phyloP scores from a whole-genome alignment of 1,284 basidiomycete genomes.

The Anthracocystis walkeri region DNA sequence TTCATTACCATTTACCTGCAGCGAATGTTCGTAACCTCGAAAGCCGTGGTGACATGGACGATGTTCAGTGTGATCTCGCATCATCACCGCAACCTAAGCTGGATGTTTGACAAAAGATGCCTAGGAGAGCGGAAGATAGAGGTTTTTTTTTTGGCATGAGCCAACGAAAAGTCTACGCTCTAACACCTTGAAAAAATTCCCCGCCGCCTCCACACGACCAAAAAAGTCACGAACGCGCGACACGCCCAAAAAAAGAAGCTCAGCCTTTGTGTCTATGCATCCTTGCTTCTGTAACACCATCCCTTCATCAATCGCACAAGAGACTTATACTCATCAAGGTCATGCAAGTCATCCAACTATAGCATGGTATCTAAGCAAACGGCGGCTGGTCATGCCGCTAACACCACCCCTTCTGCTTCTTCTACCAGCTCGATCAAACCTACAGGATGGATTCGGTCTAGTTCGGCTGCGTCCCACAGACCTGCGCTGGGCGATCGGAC shows the following conservation, averaged over 20 bases:
- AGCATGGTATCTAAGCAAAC: slow-evolving; percentile 21
- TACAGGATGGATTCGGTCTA: slow-evolving; percentile 47
- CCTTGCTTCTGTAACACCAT: neutral
- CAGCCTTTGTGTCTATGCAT: neutral
- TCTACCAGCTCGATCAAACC: slow-evolving; percentile 33
- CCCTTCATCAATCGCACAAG: neutral
- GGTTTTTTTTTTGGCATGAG: neutral
- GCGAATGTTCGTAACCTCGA: neutral
- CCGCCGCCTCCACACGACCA: slow-evolving; percentile 3
- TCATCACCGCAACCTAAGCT: neutral
- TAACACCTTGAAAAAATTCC: slow-evolving; percentile 2
- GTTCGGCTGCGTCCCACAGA: slow-evolving; percentile 11
- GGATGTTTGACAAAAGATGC: neutral
- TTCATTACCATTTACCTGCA: neutral
- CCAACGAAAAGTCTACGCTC: neutral
- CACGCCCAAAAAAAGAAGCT: slow-evolving; percentile 5
- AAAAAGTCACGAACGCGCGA: slow-evolving; percentile 14
- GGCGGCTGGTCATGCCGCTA: slow-evolving; percentile 11
- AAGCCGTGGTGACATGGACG: neutral
- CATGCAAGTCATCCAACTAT: neutral
- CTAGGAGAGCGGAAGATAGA: neutral
- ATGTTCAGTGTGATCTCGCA: neutral
- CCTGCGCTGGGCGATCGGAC: slow-evolving; percentile 26
- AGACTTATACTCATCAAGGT: neutral
- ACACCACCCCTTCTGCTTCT: slow-evolving; percentile 5